Evolutionary conservation across 305 asterid genomes (phyloP).

Genomic region (Fraxinus xanthoxyloides): DNA sequence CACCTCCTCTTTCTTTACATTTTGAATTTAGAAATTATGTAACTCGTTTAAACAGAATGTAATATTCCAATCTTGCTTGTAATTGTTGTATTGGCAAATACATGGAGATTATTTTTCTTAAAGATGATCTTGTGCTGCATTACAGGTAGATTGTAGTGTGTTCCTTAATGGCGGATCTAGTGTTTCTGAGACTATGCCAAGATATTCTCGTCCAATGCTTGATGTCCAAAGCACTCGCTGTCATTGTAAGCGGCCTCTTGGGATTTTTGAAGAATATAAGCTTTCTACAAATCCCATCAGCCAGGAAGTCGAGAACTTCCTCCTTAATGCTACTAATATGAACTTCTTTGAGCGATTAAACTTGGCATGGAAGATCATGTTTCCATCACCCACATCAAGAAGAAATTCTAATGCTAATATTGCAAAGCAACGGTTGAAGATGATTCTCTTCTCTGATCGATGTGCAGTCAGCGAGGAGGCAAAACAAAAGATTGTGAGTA

Average conservation of each 20-base stretch:
- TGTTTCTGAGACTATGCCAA: constrained; percentile 32
- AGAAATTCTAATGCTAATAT: constrained; percentile 76
- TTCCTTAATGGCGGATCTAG: constrained; percentile 49
- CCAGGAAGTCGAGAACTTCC: constrained; percentile 74
- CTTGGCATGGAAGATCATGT: constrained; percentile 90
- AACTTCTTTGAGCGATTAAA: constrained; percentile 74
- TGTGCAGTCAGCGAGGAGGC: constrained; percentile 98
- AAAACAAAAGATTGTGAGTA: constrained; percentile 89
- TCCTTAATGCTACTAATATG: constrained; percentile 64
- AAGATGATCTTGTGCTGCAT: constrained; percentile 14
- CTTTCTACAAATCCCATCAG: constrained; percentile 48
- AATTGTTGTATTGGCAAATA: neutral
- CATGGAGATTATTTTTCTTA: neutral
- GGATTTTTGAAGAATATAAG: constrained; percentile 45
- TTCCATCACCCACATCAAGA: constrained; percentile 64
- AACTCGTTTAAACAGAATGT: neutral
- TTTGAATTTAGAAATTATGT: neutral
- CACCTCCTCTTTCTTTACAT: neutral
- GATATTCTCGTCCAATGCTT: constrained; percentile 36
- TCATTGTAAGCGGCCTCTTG: constrained; percentile 55
- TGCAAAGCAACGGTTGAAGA: constrained; percentile 92
- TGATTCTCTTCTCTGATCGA: constrained; percentile 96
- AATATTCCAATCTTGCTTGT: neutral
- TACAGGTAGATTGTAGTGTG: constrained; percentile 57
- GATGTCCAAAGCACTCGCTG: constrained; percentile 45